Evolutionary conservation across 23 red algal species (phyloP).

Genomic region (Gracilaria gracilis): DNA sequence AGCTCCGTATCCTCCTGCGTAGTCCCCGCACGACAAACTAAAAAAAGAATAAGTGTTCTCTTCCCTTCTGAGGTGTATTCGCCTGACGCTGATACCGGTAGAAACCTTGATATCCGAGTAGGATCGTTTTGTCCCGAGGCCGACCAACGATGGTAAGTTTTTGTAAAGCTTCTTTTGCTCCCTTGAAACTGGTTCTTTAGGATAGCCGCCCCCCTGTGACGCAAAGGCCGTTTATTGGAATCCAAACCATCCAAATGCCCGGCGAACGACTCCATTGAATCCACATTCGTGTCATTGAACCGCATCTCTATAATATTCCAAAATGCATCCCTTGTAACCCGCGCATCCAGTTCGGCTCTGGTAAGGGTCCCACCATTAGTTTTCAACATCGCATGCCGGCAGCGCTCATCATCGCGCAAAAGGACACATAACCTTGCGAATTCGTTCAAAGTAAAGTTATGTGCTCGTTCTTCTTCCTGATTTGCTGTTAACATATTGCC

Average conservation of each 20-base stretch:
- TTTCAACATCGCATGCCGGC: neutral
- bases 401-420: neutral
- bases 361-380: neutral
- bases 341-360: neutral
- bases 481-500: neutral
- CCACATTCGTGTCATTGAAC: neutral
- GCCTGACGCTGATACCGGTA: neutral
- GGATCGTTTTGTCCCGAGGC: conserved; percentile 28
- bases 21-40: neutral
- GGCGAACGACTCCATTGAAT: neutral
- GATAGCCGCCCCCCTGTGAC: neutral
- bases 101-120: neutral
- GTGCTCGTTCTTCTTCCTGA: neutral
- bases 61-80: neutral
- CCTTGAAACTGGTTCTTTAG: neutral
- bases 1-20: neutral
- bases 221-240: neutral
- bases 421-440: neutral
- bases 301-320: neutral
- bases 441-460: conserved; percentile 13
- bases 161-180: neutral
- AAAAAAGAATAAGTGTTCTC: neutral
- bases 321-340: neutral
- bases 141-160: neutral
- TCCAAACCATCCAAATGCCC: neutral